These are phyloP conservation scores for Hyphodiscus sp. DNA, from an alignment of 2,329 filamentous ascomycete species.

Conservation along the genomic window DNA sequence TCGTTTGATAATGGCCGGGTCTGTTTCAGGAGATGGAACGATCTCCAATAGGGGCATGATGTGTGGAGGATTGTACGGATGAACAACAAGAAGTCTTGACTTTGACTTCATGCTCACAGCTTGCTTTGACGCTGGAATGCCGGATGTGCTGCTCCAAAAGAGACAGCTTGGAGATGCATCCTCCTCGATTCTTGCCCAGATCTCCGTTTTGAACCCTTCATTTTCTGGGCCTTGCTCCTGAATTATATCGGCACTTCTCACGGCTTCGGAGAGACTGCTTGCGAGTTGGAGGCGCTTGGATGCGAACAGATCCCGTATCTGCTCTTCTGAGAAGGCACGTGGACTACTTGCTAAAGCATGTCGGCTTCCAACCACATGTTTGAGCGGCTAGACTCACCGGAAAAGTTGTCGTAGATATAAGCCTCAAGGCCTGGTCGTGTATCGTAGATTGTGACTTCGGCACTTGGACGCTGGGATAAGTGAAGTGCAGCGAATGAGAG, in stretches of 20 bases:
- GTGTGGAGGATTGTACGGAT: slow-evolving; percentile 1
- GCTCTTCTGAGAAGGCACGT: not conserved
- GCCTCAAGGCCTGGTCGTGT: not conserved
- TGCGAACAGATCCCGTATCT: not conserved
- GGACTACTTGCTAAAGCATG: not conserved
- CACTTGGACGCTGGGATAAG: not conserved
- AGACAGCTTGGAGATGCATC: not conserved
- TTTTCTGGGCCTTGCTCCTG: not conserved
- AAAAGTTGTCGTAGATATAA: not conserved
- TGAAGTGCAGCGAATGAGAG: not conserved
- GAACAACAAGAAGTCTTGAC: not conserved
- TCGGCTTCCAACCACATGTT: not conserved
- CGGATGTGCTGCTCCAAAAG: not conserved
- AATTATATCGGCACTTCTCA: not conserved
- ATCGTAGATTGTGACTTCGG: not conserved
- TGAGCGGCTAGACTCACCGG: not conserved
- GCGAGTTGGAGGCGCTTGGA: not conserved
- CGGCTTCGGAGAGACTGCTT: not conserved
- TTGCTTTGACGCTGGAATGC: not conserved
- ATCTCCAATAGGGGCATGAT: not conserved
- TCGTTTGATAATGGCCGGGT: not conserved
- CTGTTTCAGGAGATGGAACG: not conserved
- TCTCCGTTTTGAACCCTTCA: not conserved
- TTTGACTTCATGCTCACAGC: not conserved
- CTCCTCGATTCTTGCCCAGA: not conserved